These are phyloP conservation scores for Dendrothele bispora DNA, from an alignment of 768 basidiomycete genomes.

Conservation along the genomic window DNA sequence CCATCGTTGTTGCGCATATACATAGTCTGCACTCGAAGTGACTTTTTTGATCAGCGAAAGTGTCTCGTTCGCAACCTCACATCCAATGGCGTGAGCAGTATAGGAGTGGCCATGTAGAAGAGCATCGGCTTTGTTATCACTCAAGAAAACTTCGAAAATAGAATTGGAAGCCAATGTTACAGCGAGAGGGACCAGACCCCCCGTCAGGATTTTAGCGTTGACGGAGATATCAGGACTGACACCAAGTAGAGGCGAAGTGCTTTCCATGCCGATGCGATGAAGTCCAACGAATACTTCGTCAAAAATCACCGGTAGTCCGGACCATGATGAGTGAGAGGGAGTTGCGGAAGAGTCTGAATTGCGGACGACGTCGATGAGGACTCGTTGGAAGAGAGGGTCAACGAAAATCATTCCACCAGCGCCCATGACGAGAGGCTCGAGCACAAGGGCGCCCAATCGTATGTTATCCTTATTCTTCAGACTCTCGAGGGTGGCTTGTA, in stretches of 20 bases:
- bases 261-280: conserved; percentile 79
- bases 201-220: conserved; percentile 91
- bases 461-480: conserved; percentile 41
- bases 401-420: conserved; percentile 98
- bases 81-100: conserved; percentile 91
- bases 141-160: conserved; percentile 79
- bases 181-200: conserved; percentile 85
- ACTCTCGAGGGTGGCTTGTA: conserved; percentile 49
- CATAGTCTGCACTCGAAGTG: conserved; percentile 56
- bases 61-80: conserved; percentile 85
- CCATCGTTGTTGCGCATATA: conserved; percentile 63
- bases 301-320: conserved; percentile 85
- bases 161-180: conserved; percentile 79
- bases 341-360: conserved; percentile 31
- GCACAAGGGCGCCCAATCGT: conserved; percentile 70
- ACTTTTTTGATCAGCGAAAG: conserved; percentile 62
- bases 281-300: conserved; percentile 96
- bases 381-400: conserved; percentile 92
- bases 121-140: conserved; percentile 77
- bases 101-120: conserved; percentile 95
- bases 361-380: conserved; percentile 82
- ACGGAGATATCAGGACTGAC: conserved; percentile 85
- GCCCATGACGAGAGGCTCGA: conserved; percentile 93
- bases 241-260: conserved; percentile 64
- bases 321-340: conserved; percentile 50